Percentiles rank a stretch among this genome's conserved stretches.
Conservation (phyloP, 306 rosid genomes). For the Quercus mongolica region DNA sequence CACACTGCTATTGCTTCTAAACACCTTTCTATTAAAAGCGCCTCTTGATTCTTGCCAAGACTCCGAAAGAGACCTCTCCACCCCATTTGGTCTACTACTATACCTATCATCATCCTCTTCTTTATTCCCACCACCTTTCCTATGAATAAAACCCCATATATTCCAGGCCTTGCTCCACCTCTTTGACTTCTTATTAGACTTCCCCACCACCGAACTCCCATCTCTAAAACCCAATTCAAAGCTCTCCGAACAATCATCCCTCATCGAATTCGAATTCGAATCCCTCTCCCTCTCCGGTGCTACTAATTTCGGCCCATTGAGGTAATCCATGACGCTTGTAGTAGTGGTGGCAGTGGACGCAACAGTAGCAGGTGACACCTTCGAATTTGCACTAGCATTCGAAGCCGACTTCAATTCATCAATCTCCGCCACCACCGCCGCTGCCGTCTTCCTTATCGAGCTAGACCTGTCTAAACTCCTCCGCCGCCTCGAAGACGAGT, state of each 20-base stretch:
- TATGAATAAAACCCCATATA: conserved; percentile 77
- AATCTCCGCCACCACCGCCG: conserved; percentile 91
- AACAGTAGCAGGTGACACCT: conserved; percentile 58
- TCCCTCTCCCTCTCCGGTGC: conserved; percentile 63
- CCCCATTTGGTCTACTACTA: conserved; percentile 62
- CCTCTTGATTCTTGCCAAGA: conserved; percentile 75
- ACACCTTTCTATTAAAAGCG: conserved; percentile 54
- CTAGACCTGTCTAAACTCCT: conserved; percentile 88
- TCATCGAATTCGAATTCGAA: conserved; percentile 62
- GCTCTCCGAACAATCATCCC: conserved; percentile 77
- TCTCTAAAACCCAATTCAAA: conserved; percentile 60
- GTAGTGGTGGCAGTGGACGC: neutral
- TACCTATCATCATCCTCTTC: conserved; percentile 81
- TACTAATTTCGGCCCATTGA: conserved; percentile 50
- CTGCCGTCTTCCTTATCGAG: conserved; percentile 86
- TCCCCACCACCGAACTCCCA: conserved; percentile 44
- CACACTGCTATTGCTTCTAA: conserved; percentile 85
- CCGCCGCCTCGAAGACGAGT: conserved; percentile 74
- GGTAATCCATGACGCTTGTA: conserved; percentile 27
- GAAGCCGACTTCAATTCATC: conserved; percentile 79
- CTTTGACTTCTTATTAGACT: conserved; percentile 57
- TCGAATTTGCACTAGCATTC: conserved; percentile 66
- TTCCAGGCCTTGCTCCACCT: conserved; percentile 90
- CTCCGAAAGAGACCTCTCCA: conserved; percentile 78
- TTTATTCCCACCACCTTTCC: conserved; percentile 61